Conservation (phyloP, 768 basidiomycete species). For the button mushroom (Agaricus bisporus) region DNA sequence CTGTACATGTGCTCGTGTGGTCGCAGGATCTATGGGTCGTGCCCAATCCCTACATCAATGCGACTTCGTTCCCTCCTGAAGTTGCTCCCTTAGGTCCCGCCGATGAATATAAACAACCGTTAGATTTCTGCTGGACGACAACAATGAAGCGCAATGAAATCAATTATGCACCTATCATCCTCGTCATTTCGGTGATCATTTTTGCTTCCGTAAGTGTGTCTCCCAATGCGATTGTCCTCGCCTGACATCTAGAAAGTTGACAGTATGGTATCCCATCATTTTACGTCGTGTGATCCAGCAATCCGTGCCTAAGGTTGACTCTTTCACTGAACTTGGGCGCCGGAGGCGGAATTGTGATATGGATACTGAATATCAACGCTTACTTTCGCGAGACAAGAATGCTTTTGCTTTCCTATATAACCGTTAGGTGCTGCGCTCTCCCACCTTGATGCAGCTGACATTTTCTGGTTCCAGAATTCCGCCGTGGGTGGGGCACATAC, state of each 20-base stretch:
- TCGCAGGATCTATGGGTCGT: slow-evolving; percentile 73
- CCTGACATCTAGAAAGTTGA: slow-evolving; percentile 35
- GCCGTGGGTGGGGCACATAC: slow-evolving; percentile 64
- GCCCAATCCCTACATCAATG: slow-evolving; percentile 60
- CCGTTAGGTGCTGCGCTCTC: slow-evolving; percentile 33
- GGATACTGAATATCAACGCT: slow-evolving; percentile 65
- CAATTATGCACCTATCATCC: slow-evolving; percentile 60
- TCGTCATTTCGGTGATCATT: slow-evolving; percentile 50
- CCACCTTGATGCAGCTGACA: not conserved
- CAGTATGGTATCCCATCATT: slow-evolving; percentile 64
- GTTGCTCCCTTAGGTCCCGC: slow-evolving; percentile 50
- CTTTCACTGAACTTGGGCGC: slow-evolving; percentile 67
- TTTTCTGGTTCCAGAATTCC: slow-evolving; percentile 43
- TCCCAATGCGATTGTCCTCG: not conserved
- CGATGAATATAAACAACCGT: slow-evolving; percentile 48
- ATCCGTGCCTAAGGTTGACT: slow-evolving; percentile 60
- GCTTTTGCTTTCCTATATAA: slow-evolving; percentile 69
- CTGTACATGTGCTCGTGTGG: slow-evolving; percentile 72
- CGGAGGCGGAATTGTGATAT: slow-evolving; percentile 47
- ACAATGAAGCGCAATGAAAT: slow-evolving; percentile 66
- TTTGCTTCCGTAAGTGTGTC: slow-evolving; percentile 40
- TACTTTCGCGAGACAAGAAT: slow-evolving; percentile 57
- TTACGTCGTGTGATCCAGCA: slow-evolving; percentile 48
- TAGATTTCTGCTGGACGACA: slow-evolving; percentile 77
- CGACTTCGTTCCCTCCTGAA: slow-evolving; percentile 42